Conservation (phyloP, 331 rosid species). For the Telfairia occidentalis region DNA sequence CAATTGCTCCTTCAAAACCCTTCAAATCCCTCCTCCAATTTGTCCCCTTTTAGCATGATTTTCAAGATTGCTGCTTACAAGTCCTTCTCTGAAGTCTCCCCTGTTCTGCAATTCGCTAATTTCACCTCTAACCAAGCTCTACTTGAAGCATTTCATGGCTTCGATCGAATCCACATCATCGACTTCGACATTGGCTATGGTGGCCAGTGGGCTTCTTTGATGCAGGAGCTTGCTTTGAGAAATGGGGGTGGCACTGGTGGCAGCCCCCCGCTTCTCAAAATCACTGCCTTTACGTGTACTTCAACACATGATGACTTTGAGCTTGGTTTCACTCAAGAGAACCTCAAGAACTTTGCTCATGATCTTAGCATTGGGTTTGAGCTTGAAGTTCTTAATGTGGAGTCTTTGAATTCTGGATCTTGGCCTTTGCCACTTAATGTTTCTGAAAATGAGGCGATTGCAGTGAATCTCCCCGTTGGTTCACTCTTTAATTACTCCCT, state of each 20-base stretch:
- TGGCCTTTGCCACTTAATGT: conserved; percentile 47
- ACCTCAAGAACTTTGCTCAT: conserved; percentile 52
- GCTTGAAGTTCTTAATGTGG: conserved; percentile 43
- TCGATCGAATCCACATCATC: conserved; percentile 41
- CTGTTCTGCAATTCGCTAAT: conserved; percentile 74
- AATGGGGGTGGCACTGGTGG: conserved; percentile 26
- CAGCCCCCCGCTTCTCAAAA: conserved; percentile 41
- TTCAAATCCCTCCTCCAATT: conserved; percentile 22
- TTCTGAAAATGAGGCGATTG: conserved; percentile 52
- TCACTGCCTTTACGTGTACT: conserved; percentile 61
- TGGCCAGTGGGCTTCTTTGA: conserved; percentile 88
- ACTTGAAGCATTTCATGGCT: conserved; percentile 68
- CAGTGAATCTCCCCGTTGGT: conserved; percentile 53
- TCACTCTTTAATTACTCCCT: conserved; percentile 35
- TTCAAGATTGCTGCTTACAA: conserved; percentile 80
- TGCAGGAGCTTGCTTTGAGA: conserved; percentile 68
- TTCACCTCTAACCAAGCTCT: conserved; percentile 81
- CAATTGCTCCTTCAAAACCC: conserved; percentile 35
- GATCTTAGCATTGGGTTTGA: conserved; percentile 62
- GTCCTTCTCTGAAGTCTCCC: conserved; percentile 75
- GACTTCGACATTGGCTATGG: conserved; percentile 88
- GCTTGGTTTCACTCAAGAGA: conserved; percentile 64
- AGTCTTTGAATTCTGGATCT: conserved; percentile 43
- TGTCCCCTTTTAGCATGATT: conserved; percentile 48
- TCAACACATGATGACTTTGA: conserved; percentile 47